These are phyloP conservation scores for Malassezia yamatoensis DNA, from an alignment of 1,284 basidiomycete genomes.

Conservation along the genomic window DNA sequence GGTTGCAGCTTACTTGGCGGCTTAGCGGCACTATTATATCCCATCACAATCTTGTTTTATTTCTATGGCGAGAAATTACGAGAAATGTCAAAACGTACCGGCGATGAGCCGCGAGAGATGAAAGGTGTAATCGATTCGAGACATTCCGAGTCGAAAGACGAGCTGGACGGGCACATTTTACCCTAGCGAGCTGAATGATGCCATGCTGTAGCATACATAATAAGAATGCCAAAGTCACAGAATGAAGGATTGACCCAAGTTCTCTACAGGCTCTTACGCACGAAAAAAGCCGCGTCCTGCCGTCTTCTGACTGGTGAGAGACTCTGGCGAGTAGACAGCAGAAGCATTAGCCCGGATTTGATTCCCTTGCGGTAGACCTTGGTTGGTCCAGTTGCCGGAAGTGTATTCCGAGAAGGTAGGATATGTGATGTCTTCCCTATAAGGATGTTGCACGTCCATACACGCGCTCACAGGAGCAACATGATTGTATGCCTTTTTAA, in stretches of 20 bases:
- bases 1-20: slow-evolving; percentile 16
- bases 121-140: not conserved
- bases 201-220: not conserved
- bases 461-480: slow-evolving; percentile 23
- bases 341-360: not conserved
- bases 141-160: not conserved
- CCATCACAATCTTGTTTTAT: slow-evolving; percentile 12
- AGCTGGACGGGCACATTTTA: not conserved
- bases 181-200: not conserved
- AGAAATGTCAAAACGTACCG: not conserved
- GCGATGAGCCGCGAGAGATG: not conserved
- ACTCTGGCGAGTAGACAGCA: not conserved
- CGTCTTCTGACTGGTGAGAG: not conserved
- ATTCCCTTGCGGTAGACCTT: not conserved
- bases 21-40: slow-evolving; percentile 8
- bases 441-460: slow-evolving; percentile 20
- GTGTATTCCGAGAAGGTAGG: slow-evolving; percentile 12
- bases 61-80: not conserved
- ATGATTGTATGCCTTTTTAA: slow-evolving; percentile 18
- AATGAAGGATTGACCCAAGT: not conserved
- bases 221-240: not conserved
- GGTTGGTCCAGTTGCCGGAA: not conserved
- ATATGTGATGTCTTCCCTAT: slow-evolving; percentile 19
- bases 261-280: not conserved
- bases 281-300: not conserved